Evolutionary conservation across 2,329 filamentous ascomycete species (phyloP).

Genomic region (Trichoderma sp.): DNA sequence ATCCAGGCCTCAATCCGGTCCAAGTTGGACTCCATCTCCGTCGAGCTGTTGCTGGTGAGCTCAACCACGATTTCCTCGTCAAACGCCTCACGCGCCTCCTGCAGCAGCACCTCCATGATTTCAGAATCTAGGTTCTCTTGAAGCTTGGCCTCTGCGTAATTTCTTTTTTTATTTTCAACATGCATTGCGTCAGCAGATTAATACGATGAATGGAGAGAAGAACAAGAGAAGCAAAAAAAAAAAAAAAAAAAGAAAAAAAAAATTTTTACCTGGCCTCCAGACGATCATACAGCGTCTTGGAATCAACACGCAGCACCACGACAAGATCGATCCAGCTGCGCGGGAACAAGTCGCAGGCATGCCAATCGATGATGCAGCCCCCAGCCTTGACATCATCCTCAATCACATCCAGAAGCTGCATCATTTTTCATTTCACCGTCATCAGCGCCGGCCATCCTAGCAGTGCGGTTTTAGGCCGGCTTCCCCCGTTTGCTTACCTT

Average conservation of each 20-base stretch:
- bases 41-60: conserved; percentile 73
- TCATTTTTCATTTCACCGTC: background rate
- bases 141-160: conserved; percentile 81
- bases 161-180: conserved; percentile 49
- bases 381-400: conserved; percentile 76
- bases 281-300: conserved; percentile 78
- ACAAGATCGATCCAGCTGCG: conserved; percentile 93
- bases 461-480: background rate
- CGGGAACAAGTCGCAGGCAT: conserved; percentile 93
- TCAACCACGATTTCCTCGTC: conserved; percentile 86
- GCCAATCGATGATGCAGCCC: conserved; percentile 94
- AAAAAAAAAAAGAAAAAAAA: conserved; percentile 17
- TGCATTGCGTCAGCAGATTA: background rate
- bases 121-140: conserved; percentile 96
- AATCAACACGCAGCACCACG: conserved; percentile 81
- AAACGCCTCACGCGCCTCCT: conserved; percentile 86
- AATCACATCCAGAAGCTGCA: conserved; percentile 77
- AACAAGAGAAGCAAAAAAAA: background rate
- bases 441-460: background rate
- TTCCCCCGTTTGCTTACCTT: conserved; percentile 59
- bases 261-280: conserved; percentile 62
- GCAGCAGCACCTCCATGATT: conserved; percentile 91
- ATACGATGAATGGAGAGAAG: background rate
- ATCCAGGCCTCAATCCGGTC: conserved; percentile 82
- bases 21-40: conserved; percentile 86